Base-by-base conservation (phyloP, 371 early-diverging fungal species). In the Rhizopus arrhizus region DNA sequence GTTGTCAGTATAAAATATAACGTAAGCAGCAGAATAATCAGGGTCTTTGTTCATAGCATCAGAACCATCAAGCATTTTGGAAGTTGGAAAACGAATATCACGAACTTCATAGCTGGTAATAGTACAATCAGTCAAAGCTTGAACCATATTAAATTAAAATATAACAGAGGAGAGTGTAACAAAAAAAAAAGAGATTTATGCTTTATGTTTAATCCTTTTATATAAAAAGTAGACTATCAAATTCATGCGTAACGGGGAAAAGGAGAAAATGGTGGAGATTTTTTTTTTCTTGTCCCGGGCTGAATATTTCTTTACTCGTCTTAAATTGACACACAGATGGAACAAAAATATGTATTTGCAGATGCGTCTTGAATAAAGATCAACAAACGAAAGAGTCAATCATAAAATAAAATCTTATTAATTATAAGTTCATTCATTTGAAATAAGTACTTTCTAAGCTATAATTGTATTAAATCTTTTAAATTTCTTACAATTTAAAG, bases 11-110 rank as follows among this genome's bases (percentile, higher is more conserved):
- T 78, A 75, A 36, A 81, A 78, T 49, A 78, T 73, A 16, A 81
- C 69, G 56, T 81, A 81, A 28, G 81, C 81, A 40, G 81, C 81
- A 45, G 81, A 81, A 36, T 81, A 81, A 56, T 81, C 81, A 51
- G 81, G 81, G 31, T 81, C 78, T 60, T 75, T 77, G 67, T 77
- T 81, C 81, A 81, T 81, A 43, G 81, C 81, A 69, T 81, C 81
- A 8, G 81, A 81, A 33, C 81, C 81, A 63, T 78, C 78, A 35
- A 77, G 61, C 28, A 64, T 60, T 32, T 73, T 70, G 0, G 78
- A 78, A 13, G 81, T 81, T 40, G 81, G 81, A 58, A 81, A 81
- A 49, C 81, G 81, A 33, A 81, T 75, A 61, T 81, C 81, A 47
- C 63, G 69, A 22, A 77, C 68, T 71, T 81, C 74, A 40, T 75